Percentiles rank a stretch among this genome's conserved stretches.
Evolutionary conservation across 2,329 filamentous ascomycete genomes (phyloP).

Genomic region (Paecilomyces fulvus): DNA sequence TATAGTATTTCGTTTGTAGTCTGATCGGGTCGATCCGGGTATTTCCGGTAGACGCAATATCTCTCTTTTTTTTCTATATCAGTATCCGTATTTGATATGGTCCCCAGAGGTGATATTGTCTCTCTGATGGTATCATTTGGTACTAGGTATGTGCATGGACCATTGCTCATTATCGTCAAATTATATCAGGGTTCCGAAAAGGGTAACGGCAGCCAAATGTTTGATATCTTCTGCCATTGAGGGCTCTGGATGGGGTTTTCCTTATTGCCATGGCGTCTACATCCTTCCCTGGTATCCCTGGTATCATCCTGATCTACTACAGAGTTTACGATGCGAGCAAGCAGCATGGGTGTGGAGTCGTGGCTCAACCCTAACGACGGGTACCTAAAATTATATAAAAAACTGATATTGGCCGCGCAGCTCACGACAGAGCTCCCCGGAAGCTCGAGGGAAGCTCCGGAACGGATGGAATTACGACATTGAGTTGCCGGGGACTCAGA

Average conservation of each 20-base stretch:
- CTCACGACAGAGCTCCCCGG: background rate
- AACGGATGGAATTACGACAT: background rate
- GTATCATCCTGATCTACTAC: background rate
- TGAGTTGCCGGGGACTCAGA: background rate
- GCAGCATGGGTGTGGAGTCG: background rate
- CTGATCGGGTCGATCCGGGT: slow-evolving; percentile 21
- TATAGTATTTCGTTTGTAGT: slow-evolving; percentile 33
- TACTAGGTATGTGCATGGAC: background rate
- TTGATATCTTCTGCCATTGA: background rate
- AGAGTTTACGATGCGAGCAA: background rate
- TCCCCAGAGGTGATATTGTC: background rate
- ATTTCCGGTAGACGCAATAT: background rate
- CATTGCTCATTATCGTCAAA: background rate
- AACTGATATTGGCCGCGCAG: background rate
- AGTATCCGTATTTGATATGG: background rate
- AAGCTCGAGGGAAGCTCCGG: background rate
- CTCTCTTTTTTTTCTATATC: background rate
- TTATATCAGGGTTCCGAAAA: background rate
- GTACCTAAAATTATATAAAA: background rate
- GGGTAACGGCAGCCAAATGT: background rate
- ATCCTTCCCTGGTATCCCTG: background rate
- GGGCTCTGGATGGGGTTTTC: background rate
- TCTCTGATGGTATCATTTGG: background rate
- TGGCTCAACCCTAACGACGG: background rate
- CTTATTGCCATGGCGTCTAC: background rate